phyloP scores from a whole-genome alignment of 164 flowering plant genomes.

The Vitis labrusca region DNA sequence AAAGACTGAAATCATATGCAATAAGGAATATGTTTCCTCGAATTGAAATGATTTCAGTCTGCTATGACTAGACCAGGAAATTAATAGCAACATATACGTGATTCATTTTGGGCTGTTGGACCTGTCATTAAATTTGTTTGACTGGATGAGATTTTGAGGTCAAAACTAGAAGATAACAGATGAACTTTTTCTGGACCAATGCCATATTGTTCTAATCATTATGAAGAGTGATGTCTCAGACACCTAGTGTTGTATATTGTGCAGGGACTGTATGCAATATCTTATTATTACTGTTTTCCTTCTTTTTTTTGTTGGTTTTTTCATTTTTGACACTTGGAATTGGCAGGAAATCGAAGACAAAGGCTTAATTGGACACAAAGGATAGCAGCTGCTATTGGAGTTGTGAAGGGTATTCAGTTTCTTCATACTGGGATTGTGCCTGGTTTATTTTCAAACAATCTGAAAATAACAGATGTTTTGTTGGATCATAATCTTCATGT shows the following conservation, averaged over 20 bases:
- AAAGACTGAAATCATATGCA: background rate
- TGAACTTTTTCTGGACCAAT: too few species aligned
- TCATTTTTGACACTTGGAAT: background rate
- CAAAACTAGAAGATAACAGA: too few species aligned
- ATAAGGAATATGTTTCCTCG: too few species aligned
- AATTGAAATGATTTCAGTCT: background rate
- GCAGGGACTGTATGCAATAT: too few species aligned
- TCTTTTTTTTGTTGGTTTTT: background rate
- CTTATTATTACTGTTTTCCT: background rate
- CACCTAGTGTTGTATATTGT: too few species aligned
- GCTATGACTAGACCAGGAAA: background rate
- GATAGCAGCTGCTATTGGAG: conserved; percentile 36
- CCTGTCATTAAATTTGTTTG: too few species aligned
- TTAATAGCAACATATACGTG: background rate
- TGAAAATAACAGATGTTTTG: conserved; percentile 37
- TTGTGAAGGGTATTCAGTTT: conserved; percentile 42
- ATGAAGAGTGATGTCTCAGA: too few species aligned
- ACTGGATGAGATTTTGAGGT: too few species aligned
- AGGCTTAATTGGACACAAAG: conserved; percentile 38
- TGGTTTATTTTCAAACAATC: conserved; percentile 32
- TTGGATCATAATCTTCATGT: conserved; percentile 35
- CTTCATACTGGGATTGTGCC: conserved; percentile 46
- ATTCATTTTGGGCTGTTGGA: background rate
- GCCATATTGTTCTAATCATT: too few species aligned
- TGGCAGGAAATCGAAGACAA: conserved; percentile 18